Evolutionary conservation across 208 protist species (phyloP), one percentile per base, ranked within the genome.

Genomic region (Crithidia expoeki): DNA sequence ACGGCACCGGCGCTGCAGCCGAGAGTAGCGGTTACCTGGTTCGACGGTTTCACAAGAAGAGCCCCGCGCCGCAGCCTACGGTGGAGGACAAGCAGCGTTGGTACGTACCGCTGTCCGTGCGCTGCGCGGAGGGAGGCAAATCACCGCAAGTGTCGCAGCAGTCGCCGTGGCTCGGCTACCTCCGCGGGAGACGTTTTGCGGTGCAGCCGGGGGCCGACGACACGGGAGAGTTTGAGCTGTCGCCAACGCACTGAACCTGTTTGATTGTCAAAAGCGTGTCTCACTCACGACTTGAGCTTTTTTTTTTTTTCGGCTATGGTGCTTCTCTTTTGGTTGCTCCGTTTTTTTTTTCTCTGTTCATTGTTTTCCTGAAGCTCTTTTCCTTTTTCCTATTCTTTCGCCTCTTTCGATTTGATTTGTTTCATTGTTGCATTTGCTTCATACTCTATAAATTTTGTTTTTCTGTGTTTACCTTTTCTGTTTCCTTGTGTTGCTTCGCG

Each of bases 11-110:
- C 19, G 52, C 32, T 32, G 42, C 42, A 28, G 16, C 5, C 9
- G 58, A 14, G 10, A 30, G 14, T 4, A 19, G 25, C 28, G 16
- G 14, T 2, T n/a, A n/a, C n/a, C n/a, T n/a, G n/a, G 14, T 38
- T 25, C 19, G 28, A 3, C 25, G 25, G 14, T 9, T 34, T 1
- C 44, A 40, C 34, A 52, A 36, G 25, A 36, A 64, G 25, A 62
- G 38, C 19, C 44, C 58, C 2, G 34, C 34, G 6, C 58, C 58
- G 12, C 44, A 38, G 5, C 9, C 38, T 25, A 36, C 28, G 19
- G 16, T 17, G 42, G 58, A 64, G 58, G 58, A 34, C 17, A 42
- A 38, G 58, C 58, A 52, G 44, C 42, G 44, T 7, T 50, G 58
- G 58, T 52, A 38, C 30, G 44, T 52, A 28, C 58, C 58, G 14